Conservation (phyloP, 768 basidiomycete species). For the Tylopilus subfusipes region DNA sequence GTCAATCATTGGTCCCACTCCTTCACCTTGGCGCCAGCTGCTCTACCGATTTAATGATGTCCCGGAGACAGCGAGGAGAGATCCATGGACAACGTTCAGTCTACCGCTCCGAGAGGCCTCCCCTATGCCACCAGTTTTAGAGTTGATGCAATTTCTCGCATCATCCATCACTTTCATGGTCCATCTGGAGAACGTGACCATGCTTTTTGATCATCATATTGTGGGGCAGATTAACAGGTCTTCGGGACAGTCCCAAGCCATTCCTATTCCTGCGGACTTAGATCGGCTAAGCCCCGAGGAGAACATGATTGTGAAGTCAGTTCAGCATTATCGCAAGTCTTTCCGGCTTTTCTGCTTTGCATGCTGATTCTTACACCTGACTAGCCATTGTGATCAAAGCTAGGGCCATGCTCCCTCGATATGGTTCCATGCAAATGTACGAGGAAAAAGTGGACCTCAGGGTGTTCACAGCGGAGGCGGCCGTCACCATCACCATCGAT, state of each 20-base stretch:
- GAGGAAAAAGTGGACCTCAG: not conserved
- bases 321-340: not conserved
- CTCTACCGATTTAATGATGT: not conserved
- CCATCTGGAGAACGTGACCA: slow-evolving; percentile 63
- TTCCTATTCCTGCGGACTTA: slow-evolving; percentile 52
- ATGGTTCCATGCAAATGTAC: no score
- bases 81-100: slow-evolving; percentile 78
- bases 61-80: not conserved
- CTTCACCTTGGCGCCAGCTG: not conserved
- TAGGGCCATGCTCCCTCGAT: not conserved
- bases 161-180: slow-evolving; percentile 92
- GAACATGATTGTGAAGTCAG: slow-evolving; percentile 58
- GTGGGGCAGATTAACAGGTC: slow-evolving; percentile 63
- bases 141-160: slow-evolving; percentile 84
- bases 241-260: slow-evolving; percentile 41
- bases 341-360: not conserved
- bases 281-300: slow-evolving; percentile 49
- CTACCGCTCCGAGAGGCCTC: slow-evolving; percentile 77
- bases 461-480: not conserved
- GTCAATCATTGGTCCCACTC: no score
- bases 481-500: not conserved
- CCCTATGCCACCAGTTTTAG: slow-evolving; percentile 72
- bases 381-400: not conserved
- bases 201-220: slow-evolving; percentile 73
- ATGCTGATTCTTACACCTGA: not conserved